These are phyloP conservation scores for Mycogone perniciosa DNA, from an alignment of 2,329 filamentous ascomycete genomes.

Conservation along the genomic window DNA sequence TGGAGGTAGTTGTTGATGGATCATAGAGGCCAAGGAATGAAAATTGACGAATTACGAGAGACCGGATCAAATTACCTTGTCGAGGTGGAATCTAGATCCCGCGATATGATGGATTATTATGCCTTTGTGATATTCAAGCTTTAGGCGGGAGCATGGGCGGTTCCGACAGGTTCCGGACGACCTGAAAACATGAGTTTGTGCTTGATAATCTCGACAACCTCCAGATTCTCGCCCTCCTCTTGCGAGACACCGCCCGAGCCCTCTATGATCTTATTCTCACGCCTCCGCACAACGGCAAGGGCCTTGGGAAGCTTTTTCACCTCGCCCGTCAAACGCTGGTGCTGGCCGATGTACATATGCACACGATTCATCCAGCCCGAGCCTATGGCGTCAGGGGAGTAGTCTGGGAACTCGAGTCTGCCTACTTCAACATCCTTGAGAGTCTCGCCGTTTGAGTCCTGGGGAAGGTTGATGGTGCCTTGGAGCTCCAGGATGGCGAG, in stretches of 20 bases:
- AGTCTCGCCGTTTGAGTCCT: constrained; percentile 26
- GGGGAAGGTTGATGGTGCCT: constrained; percentile 75
- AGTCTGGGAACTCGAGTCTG: constrained; percentile 71
- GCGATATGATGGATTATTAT: background rate
- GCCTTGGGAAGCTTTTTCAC: constrained; percentile 78
- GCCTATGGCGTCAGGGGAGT: constrained; percentile 41
- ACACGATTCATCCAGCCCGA: constrained; percentile 85
- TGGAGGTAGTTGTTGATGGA: constrained; percentile 21
- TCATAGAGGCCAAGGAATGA: constrained; percentile 5
- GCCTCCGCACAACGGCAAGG: constrained; percentile 68
- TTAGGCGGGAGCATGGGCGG: constrained; percentile 23
- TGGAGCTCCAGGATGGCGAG: constrained; percentile 89
- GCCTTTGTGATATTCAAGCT: background rate
- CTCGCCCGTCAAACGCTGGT: constrained; percentile 85
- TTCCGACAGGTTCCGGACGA: constrained; percentile 77
- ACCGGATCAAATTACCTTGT: background rate
- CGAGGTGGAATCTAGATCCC: background rate
- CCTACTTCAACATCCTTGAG: constrained; percentile 47
- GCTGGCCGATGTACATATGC: constrained; percentile 79
- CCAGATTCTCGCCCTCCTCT: constrained; percentile 49
- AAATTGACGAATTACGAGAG: background rate
- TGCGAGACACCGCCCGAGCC: constrained; percentile 32
- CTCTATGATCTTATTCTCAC: constrained; percentile 38
- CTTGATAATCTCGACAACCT: constrained; percentile 81
- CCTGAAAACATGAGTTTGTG: constrained; percentile 80